A percentile compares a stretch with the other conserved stretches of the same genome.
Conservation (phyloP, 805 yeast species). For the Spathaspora boniae region DNA sequence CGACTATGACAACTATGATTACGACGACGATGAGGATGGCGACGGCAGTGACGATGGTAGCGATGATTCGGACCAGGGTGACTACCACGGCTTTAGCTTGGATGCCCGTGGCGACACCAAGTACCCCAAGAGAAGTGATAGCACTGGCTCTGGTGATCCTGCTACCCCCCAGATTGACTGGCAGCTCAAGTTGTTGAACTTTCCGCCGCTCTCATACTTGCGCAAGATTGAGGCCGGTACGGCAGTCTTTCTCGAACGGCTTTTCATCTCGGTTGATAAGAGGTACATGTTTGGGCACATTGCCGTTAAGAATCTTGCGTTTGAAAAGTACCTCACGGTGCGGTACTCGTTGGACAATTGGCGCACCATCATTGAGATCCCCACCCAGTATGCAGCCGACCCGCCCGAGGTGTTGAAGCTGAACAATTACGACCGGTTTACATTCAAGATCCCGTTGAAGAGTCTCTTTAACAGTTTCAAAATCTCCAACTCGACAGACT, state of each 20-base stretch:
- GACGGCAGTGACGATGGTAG: constrained; percentile 19
- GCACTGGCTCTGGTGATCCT: no score
- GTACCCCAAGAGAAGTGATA: constrained; percentile 9
- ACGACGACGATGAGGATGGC: constrained; percentile 21
- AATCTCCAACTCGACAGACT: constrained; percentile 6
- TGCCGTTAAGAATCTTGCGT: constrained; percentile 74
- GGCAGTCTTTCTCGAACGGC: constrained; percentile 61
- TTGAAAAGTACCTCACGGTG: constrained; percentile 61
- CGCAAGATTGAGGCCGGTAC: constrained; percentile 35
- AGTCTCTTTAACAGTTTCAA: constrained; percentile 33
- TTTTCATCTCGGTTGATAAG: constrained; percentile 57
- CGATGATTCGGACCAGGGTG: constrained; percentile 8
- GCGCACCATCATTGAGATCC: constrained; percentile 69
- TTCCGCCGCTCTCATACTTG: constrained; percentile 46
- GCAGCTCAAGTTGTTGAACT: constrained; percentile 41
- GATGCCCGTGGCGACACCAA: constrained; percentile 10
- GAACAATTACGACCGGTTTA: constrained; percentile 65
- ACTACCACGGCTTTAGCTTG: constrained; percentile 8
- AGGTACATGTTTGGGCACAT: constrained; percentile 65
- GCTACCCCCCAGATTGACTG: constrained; percentile 27
- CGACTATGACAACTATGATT: constrained; percentile 10
- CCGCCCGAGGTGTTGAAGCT: constrained; percentile 45
- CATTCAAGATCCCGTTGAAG: constrained; percentile 56
- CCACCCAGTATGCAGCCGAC: constrained; percentile 58
- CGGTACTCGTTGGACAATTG: constrained; percentile 78